phyloP scores from a whole-genome alignment of 2,329 filamentous ascomycete genomes.

The Aspergillus fischeri region DNA sequence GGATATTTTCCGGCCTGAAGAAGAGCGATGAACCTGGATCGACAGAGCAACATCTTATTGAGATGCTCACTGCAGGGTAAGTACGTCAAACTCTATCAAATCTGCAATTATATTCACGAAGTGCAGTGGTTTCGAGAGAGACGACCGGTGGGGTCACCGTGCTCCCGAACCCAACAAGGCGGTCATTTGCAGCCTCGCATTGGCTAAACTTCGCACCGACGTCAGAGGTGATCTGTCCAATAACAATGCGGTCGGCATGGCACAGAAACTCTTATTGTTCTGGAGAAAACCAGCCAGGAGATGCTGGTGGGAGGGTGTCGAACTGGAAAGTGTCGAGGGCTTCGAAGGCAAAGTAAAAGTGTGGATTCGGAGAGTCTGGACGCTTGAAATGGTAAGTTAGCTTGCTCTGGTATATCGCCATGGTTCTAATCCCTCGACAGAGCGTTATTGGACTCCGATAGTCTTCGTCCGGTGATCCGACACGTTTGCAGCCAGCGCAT shows the following conservation, averaged over 20 bases:
- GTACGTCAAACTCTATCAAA: slow-evolving; percentile 28
- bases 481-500: slow-evolving; percentile 15
- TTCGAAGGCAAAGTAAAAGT: slow-evolving; percentile 91
- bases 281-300: slow-evolving; percentile 94
- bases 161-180: slow-evolving; percentile 98
- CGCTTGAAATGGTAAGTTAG: slow-evolving; percentile 75
- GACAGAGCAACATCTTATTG: slow-evolving; percentile 95
- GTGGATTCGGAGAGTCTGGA: slow-evolving; percentile 98
- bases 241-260: slow-evolving; percentile 85
- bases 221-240: slow-evolving; percentile 73
- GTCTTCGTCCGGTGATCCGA: slow-evolving; percentile 12
- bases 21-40: slow-evolving; percentile 94
- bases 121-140: slow-evolving; percentile 85
- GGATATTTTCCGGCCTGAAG: slow-evolving; percentile 92
- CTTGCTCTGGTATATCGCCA: neutral
- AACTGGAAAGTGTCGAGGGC: slow-evolving; percentile 82
- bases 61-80: slow-evolving; percentile 98
- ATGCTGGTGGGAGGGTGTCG: slow-evolving; percentile 99
- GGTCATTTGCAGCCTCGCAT: slow-evolving; percentile 91
- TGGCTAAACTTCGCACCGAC: slow-evolving; percentile 88
- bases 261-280: slow-evolving; percentile 93
- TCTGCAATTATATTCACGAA: neutral
- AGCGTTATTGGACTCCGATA: slow-evolving; percentile 78
- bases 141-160: slow-evolving; percentile 92
- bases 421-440: slow-evolving; percentile 38